Base-by-base conservation (phyloP, 768 basidiomycete species). In the Rossbeevera mucosa region DNA sequence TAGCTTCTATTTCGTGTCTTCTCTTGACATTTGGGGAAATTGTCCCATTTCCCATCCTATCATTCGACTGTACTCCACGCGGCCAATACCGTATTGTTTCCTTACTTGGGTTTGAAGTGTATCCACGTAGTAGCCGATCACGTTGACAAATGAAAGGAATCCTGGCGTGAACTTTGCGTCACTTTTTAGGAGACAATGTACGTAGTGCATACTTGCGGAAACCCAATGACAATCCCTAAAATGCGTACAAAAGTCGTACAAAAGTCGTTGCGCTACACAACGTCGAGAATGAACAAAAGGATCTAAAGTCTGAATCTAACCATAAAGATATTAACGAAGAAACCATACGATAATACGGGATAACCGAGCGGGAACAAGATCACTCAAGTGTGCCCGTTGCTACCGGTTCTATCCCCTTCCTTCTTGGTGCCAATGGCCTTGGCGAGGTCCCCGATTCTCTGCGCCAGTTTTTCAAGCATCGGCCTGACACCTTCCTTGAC, bases 401-500 rank as follows among this genome's bases (percentile, higher is more conserved):
- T 58, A 22, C 55, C 25, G 4, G 22, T 21, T 8, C 44, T 44
- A 9, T n/a, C 56, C 24, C 63, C 68, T 30, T 70, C 69, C 24
- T 60, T 66, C 64, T 60, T 71, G 26, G 58, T 45, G 9, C 64
- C 54, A 12, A 70, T 66, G 9, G 43, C 50, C 9, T 48, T 61
- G 59, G 57, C 61, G 24, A 68, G 50, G 5, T 69, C 69, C 7
- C 59, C 36, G 16, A 80, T 65, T 14, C 72, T 68, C 52, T 75
- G 75, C 51, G 71, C 69, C 22, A 81, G 60, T 13, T 69, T 71
- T 30, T 84, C 82, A 13, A 89, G 74, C 47, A 87, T 64, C 18
- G 87, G 88, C 24, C 72, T 72, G 21, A 88, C 79, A 29, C 79
- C 78, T 22, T 79, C 76, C 60, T 74, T 78, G 22, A 89, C 83